Evolutionary conservation across 108 stramenopile genomes (phyloP).

Genomic region (Conticribra weissflogii): DNA sequence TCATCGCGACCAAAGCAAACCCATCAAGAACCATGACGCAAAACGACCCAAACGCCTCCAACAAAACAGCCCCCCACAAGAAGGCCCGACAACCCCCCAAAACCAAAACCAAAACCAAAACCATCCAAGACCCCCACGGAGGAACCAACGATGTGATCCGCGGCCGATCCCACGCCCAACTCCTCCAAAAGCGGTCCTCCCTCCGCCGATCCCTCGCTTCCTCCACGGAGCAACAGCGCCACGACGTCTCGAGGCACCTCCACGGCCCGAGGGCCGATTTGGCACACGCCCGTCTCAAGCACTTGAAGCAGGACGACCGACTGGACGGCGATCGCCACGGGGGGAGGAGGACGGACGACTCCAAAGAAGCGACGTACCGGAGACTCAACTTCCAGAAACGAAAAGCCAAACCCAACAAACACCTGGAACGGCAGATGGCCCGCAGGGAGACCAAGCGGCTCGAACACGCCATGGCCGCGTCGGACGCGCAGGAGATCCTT

Average conservation of each 20-base stretch:
- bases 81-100: too few species aligned
- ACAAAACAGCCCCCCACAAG: too few species aligned
- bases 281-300: slow-evolving; percentile 23
- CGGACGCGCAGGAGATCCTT: slow-evolving; percentile 75
- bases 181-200: slow-evolving; percentile 12
- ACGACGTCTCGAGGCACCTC: slow-evolving; percentile 23
- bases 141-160: slow-evolving; percentile 18
- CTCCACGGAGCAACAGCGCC: slow-evolving; percentile 17
- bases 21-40: too few species aligned
- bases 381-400: slow-evolving; percentile 17
- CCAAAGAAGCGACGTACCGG: slow-evolving; percentile 9
- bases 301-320: slow-evolving; percentile 32
- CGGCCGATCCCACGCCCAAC: slow-evolving; percentile 17
- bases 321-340: slow-evolving; percentile 6
- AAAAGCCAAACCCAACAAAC: slow-evolving; percentile 14
- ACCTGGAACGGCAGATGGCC: slow-evolving; percentile 21
- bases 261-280: slow-evolving; percentile 20
- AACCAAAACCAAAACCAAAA: too few species aligned
- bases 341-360: too few species aligned
- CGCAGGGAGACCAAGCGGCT: slow-evolving; percentile 59
- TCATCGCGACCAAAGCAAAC: too few species aligned
- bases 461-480: slow-evolving; percentile 75
- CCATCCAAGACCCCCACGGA: background rate
- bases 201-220: slow-evolving; percentile 19
- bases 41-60: too few species aligned